Evolutionary conservation across 1,284 basidiomycete species (phyloP).

Genomic region (Leccinum griseonigrum): DNA sequence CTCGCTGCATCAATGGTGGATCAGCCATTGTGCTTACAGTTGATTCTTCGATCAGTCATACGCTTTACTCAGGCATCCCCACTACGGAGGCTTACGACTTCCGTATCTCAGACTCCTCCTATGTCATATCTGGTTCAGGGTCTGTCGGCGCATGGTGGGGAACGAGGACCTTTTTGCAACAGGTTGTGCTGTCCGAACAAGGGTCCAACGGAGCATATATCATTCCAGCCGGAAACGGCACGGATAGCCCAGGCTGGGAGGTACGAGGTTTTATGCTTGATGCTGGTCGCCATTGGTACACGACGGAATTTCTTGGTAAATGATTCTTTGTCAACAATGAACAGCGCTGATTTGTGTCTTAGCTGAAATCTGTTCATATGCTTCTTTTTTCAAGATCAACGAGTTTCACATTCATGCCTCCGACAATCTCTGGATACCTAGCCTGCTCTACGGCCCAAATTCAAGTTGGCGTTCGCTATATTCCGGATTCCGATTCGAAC

Average conservation of each 20-base stretch:
- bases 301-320: slow-evolving; percentile 32
- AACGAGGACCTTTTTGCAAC: slow-evolving; percentile 38
- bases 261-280: slow-evolving; percentile 41
- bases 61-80: slow-evolving; percentile 29
- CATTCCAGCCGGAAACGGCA: slow-evolving; percentile 32
- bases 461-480: slow-evolving; percentile 33
- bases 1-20: not conserved
- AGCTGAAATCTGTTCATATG: slow-evolving; percentile 39
- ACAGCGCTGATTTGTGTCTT: not conserved
- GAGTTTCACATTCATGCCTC: slow-evolving; percentile 38
- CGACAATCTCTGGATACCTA: slow-evolving; percentile 37
- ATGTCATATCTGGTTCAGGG: slow-evolving; percentile 32
- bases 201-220: slow-evolving; percentile 8
- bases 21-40: slow-evolving; percentile 27
- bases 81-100: slow-evolving; percentile 38
- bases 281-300: slow-evolving; percentile 37
- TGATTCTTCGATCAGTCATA: slow-evolving; percentile 19
- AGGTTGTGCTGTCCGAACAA: slow-evolving; percentile 27
- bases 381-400: slow-evolving; percentile 40
- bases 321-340: not conserved
- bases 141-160: slow-evolving; percentile 39
- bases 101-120: slow-evolving; percentile 23
- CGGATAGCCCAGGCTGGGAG: slow-evolving; percentile 38
- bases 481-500: slow-evolving; percentile 37
- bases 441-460: slow-evolving; percentile 27